These are phyloP conservation scores for Sporothrix euskadiensis DNA, from an alignment of 2,329 filamentous ascomycete genomes.

Conservation along the genomic window DNA sequence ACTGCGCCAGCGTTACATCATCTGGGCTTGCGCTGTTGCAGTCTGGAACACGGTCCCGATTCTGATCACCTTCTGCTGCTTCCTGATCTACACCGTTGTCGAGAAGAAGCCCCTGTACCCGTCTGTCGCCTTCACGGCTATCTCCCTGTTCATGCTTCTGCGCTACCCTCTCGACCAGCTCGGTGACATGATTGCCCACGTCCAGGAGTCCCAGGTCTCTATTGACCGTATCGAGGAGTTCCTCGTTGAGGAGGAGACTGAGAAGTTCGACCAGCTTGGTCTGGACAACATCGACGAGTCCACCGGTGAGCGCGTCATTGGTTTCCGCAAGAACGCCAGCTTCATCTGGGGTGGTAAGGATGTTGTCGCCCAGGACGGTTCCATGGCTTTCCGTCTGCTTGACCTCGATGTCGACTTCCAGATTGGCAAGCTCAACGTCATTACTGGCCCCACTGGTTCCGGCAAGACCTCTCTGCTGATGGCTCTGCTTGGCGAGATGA, in stretches of 20 bases:
- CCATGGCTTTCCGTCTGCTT: constrained; percentile 78
- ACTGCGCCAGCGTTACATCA: constrained; percentile 77
- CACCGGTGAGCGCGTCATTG: constrained; percentile 72
- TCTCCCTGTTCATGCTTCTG: constrained; percentile 92
- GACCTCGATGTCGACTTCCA: constrained; percentile 81
- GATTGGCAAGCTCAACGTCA: constrained; percentile 84
- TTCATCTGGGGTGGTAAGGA: constrained; percentile 84
- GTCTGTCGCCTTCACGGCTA: constrained; percentile 91
- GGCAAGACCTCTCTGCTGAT: constrained; percentile 96
- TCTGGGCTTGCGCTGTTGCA: constrained; percentile 89
- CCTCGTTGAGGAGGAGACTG: constrained; percentile 87
- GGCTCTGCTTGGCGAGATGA: constrained; percentile 97
- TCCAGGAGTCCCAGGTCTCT: constrained; percentile 95
- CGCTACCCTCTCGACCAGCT: constrained; percentile 92
- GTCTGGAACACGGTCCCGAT: constrained; percentile 96
- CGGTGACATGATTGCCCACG: constrained; percentile 97
- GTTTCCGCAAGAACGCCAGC: constrained; percentile 73
- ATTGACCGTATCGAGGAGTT: constrained; percentile 96
- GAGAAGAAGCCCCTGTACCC: constrained; percentile 88
- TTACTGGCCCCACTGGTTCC: constrained; percentile 88
- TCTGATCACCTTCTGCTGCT: constrained; percentile 94
- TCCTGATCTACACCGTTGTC: constrained; percentile 86
- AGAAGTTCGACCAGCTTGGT: constrained; percentile 86
- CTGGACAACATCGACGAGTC: constrained; percentile 68
- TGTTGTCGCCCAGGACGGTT: constrained; percentile 61